A percentile compares a stretch with the other conserved stretches of the same genome.
phyloP scores from a whole-genome alignment of 306 rosid species.

The Rosa persica region DNA sequence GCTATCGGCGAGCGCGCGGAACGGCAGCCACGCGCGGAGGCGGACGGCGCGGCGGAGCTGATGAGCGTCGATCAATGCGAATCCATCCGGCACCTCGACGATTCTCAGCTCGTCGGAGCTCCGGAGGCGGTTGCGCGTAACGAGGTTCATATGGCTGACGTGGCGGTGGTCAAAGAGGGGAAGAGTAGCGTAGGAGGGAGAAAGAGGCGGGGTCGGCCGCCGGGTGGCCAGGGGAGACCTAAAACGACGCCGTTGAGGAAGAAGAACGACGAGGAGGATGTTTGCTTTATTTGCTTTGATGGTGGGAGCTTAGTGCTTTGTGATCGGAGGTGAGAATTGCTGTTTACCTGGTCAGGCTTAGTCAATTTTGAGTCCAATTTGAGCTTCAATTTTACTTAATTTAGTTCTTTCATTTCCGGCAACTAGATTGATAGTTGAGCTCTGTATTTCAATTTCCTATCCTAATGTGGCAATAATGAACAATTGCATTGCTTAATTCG shows the following conservation, averaged over 20 bases:
- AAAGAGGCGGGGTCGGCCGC: slow-evolving; percentile 82
- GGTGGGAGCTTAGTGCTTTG: slow-evolving; percentile 98
- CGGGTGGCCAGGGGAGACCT: slow-evolving; percentile 38
- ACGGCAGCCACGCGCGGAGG: neutral
- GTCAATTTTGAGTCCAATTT: slow-evolving; percentile 14
- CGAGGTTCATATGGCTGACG: neutral
- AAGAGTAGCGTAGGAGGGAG: slow-evolving; percentile 40
- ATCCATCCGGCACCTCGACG: slow-evolving; percentile 25
- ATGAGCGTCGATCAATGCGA: slow-evolving; percentile 33
- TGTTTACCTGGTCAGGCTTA: neutral
- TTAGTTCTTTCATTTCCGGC: slow-evolving; percentile 18
- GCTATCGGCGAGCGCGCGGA: neutral
- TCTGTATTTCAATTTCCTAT: neutral
- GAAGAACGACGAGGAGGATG: slow-evolving; percentile 79
- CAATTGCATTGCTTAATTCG: slow-evolving; percentile 10
- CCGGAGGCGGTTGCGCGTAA: slow-evolving; percentile 20
- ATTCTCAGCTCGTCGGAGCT: slow-evolving; percentile 39
- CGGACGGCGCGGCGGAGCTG: slow-evolving; percentile 10
- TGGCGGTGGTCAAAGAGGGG: slow-evolving; percentile 25
- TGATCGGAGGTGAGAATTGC: slow-evolving; percentile 82
- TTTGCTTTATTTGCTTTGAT: slow-evolving; percentile 94
- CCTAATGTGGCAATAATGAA: neutral
- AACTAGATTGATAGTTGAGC: neutral
- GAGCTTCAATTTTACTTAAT: neutral
- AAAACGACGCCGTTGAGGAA: slow-evolving; percentile 37